phyloP scores from a whole-genome alignment of 805 yeast genomes.

The Wickerhamiella sorbophila region DNA sequence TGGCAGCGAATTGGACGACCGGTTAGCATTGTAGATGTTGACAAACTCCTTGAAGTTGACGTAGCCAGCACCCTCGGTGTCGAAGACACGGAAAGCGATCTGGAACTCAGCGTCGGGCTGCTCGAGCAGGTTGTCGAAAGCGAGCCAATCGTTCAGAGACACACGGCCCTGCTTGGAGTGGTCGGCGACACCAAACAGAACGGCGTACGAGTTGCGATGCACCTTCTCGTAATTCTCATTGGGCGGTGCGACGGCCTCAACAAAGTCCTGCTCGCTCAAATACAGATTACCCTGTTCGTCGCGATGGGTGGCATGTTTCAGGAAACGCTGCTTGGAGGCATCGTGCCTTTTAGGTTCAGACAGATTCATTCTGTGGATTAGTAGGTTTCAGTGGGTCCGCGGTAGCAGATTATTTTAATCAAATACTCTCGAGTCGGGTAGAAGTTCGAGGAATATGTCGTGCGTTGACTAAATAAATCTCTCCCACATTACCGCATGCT shows the following conservation, averaged over 20 bases:
- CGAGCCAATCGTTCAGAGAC: slow-evolving; percentile 55
- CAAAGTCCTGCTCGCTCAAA: slow-evolving; percentile 30
- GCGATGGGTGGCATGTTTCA: slow-evolving; percentile 13
- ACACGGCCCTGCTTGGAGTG: slow-evolving; percentile 53
- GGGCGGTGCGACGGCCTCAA: slow-evolving; percentile 31
- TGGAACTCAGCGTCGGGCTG: slow-evolving; percentile 43
- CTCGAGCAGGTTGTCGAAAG: slow-evolving; percentile 44
- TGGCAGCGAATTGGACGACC: slow-evolving; percentile 25
- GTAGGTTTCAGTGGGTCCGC: no score
- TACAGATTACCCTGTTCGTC: slow-evolving; percentile 22
- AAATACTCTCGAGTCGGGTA: no score
- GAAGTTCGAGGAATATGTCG: no score
- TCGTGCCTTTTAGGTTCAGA: not conserved
- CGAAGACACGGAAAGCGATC: slow-evolving; percentile 34
- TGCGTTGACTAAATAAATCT: no score
- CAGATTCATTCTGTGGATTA: not conserved
- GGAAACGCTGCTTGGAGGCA: slow-evolving; percentile 11
- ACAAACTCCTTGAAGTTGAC: slow-evolving; percentile 30
- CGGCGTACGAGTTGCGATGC: slow-evolving; percentile 45
- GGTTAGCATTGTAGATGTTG: slow-evolving; percentile 25
- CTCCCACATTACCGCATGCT: no score
- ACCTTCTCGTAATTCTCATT: slow-evolving; percentile 37
- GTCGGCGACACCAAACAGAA: slow-evolving; percentile 74
- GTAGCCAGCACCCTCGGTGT: slow-evolving; percentile 25
- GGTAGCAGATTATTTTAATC: no score